Evolutionary conservation across 2,329 filamentous ascomycete species (phyloP).

Genomic region (Venturia carpophila): DNA sequence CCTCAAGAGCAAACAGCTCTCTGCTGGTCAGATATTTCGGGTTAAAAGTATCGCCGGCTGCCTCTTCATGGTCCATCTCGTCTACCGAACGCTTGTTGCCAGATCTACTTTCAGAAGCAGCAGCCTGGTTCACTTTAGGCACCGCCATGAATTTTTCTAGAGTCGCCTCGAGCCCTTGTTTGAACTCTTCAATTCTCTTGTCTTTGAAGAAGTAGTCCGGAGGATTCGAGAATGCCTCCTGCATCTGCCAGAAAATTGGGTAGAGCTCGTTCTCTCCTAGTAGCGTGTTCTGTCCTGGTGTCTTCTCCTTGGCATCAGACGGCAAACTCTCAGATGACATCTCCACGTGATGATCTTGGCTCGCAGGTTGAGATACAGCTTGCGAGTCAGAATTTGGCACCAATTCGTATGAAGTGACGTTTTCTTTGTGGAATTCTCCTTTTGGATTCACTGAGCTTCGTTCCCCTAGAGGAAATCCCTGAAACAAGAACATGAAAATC

Average conservation of each 20-base stretch:
- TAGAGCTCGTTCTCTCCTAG: slow-evolving; percentile 71
- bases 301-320: slow-evolving; percentile 37
- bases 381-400: slow-evolving; percentile 33
- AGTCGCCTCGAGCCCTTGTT: slow-evolving; percentile 53
- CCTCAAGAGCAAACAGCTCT: slow-evolving; percentile 92
- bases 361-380: slow-evolving; percentile 52
- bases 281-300: slow-evolving; percentile 20
- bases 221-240: slow-evolving; percentile 86
- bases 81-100: slow-evolving; percentile 64
- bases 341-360: slow-evolving; percentile 36
- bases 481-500: slow-evolving; percentile 97
- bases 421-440: slow-evolving; percentile 93
- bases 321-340: slow-evolving; percentile 28
- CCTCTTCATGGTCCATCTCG: slow-evolving; percentile 51
- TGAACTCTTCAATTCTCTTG: slow-evolving; percentile 43
- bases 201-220: slow-evolving; percentile 53
- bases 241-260: slow-evolving; percentile 86
- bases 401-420: slow-evolving; percentile 77
- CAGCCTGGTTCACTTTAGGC: slow-evolving; percentile 60
- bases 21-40: slow-evolving; percentile 97
- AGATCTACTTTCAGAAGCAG: slow-evolving; percentile 57
- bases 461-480: slow-evolving; percentile 92
- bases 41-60: slow-evolving; percentile 71
- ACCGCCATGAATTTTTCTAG: slow-evolving; percentile 68
- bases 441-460: slow-evolving; percentile 95